Evolutionary conservation across 805 yeast species (phyloP), one percentile per base, ranked within the genome.

Genomic region (Myxozyma neglecta): DNA sequence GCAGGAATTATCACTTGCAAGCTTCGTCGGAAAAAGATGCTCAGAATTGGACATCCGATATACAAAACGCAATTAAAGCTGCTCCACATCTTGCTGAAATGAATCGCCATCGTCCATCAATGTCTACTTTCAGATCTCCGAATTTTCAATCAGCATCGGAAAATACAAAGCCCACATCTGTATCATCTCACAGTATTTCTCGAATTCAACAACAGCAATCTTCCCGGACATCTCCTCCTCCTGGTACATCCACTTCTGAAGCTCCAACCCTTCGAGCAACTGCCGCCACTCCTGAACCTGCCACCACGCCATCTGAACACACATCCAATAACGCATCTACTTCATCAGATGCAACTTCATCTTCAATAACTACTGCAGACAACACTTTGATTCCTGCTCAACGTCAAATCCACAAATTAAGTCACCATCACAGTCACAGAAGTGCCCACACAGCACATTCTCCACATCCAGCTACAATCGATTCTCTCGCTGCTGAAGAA

Each of bases 1-100:
- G 65, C 42, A 63, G 65, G 44, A 72, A 64, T 44, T 59, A 69
- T 37, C 76, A 73, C 52, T 61, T 74, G 18, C 61, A 64, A 40
- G 75, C 76, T 16, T 69, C 65, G 24, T 61, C 68, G 14, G 57
- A 52, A 2, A 53, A 61, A 7, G 75, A 72, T 32, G 72, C 73
- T 10, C 70, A 69, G 53, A 67, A 56, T 13, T 74, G 76, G 76
- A 73, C 70, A 34, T 69, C 68, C 32, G 66, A 64, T 29, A 59
- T 74, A 6, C 61, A 68, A 13, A 60, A 56, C 6, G 61, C 70
- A 3, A 72, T 71, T 4, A 63, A 67, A 36, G 56, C 66, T 3
- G 65, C 65, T 1, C 70, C 67, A 53, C 54, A 44, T 14, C 44
- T 29, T 3, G 54, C 53, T 34, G 42, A 34, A 16, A 18, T 43